phyloP scores from a whole-genome alignment of 176 grass and related monocot genomes.

The Chrysopogon serrulatus region DNA sequence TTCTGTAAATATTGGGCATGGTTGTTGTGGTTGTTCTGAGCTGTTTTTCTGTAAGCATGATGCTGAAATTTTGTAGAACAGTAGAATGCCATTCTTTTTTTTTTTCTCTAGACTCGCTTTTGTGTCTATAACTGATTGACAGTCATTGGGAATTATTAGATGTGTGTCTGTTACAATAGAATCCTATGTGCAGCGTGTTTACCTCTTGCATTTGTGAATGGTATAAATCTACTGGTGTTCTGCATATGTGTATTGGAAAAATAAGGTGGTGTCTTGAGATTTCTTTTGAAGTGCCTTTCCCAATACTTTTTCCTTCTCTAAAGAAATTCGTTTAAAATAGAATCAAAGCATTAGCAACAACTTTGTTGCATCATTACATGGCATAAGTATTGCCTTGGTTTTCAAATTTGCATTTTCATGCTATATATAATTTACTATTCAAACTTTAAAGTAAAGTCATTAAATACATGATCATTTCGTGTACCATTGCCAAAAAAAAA shows the following conservation, averaged over 20 bases:
- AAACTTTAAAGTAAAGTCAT: too few species aligned
- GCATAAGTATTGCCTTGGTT: too few species aligned
- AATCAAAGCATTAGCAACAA: too few species aligned
- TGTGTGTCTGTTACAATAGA: background rate
- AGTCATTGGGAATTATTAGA: too few species aligned
- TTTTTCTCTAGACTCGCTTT: background rate
- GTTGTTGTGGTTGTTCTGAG: background rate
- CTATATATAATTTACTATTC: too few species aligned
- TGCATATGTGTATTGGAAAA: background rate
- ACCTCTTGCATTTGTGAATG: background rate
- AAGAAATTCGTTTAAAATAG: background rate
- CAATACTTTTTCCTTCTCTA: too few species aligned
- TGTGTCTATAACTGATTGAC: background rate
- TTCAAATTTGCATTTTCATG: too few species aligned
- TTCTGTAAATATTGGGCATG: conserved; percentile 19
- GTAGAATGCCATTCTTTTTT: background rate
- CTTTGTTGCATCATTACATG: too few species aligned
- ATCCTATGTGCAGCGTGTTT: background rate
- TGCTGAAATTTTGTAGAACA: conserved; percentile 1
- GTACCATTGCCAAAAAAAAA: too few species aligned
- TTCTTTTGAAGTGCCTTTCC: background rate
- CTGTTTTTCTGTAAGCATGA: background rate
- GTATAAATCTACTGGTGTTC: background rate
- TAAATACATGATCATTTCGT: too few species aligned
- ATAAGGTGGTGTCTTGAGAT: background rate